Evolutionary conservation across 805 yeast species (phyloP).

Genomic region (Lipomyces yamadae): DNA sequence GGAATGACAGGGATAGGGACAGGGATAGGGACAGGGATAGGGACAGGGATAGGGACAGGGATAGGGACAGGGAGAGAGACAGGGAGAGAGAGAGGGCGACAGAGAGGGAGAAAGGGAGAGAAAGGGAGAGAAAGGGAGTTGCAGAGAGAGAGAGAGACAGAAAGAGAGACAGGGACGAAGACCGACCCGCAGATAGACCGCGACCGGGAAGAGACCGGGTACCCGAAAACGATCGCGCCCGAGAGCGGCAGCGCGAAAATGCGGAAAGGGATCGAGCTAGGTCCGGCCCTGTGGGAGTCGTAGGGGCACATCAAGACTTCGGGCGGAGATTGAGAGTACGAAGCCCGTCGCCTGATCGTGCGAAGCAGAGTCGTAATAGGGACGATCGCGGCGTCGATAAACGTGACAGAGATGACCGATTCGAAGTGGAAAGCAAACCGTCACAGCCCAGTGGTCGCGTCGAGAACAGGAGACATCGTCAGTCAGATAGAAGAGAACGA

Average conservation of each 20-base stretch:
- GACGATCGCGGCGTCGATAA: background rate
- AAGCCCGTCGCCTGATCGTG: constrained; percentile 8
- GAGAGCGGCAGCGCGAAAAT: constrained; percentile 19
- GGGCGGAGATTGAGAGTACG: constrained; percentile 9
- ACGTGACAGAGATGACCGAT: background rate
- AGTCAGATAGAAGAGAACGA: background rate
- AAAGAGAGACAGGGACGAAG: background rate
- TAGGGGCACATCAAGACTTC: background rate
- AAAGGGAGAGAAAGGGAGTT: no score
- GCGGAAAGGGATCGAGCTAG: constrained; percentile 3
- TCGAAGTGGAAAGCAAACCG: background rate
- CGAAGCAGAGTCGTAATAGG: background rate
- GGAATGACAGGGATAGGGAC: no score
- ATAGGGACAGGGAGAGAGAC: no score
- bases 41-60: no score
- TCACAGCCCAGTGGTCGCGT: background rate
- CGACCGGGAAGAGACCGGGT: background rate
- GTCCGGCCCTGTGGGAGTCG: background rate
- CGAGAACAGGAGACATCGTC: constrained; percentile 8
- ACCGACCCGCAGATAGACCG: background rate
- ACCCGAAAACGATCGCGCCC: constrained; percentile 7
- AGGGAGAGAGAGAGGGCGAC: no score
- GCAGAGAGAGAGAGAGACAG: no score
- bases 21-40: no score
- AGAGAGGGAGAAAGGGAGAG: no score